Conservation (phyloP, 805 yeast genomes). For the Saccharomycopsis selenospora region DNA sequence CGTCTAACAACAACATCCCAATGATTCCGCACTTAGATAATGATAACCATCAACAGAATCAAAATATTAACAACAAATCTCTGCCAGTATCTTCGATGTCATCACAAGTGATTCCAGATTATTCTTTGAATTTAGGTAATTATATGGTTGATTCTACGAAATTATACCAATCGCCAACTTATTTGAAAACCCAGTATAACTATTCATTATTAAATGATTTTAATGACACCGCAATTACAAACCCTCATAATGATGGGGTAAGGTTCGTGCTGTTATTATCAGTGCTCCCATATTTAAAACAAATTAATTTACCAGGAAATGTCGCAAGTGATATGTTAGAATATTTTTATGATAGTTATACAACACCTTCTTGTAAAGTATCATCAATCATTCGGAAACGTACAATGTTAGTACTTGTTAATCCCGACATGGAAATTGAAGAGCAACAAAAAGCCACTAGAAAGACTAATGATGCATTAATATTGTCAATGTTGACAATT, state of each 20-base stretch:
- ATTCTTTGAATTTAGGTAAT: conserved; percentile 4
- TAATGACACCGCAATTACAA: not conserved
- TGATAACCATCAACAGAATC: too few species aligned
- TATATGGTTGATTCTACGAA: conserved; percentile 5
- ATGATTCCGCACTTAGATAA: not conserved
- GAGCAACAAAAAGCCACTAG: conserved; percentile 8
- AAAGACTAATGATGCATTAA: conserved; percentile 5
- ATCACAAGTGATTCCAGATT: conserved; percentile 6
- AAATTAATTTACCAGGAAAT: conserved; percentile 13
- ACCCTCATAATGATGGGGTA: conserved; percentile 4
- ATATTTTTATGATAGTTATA: conserved; percentile 7
- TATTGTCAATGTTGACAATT: conserved; percentile 8
- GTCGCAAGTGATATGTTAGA: conserved; percentile 18
- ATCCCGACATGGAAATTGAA: conserved; percentile 6
- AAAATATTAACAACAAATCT: too few species aligned
- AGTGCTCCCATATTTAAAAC: conserved; percentile 5
- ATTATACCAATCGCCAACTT: conserved; percentile 6
- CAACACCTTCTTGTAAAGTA: conserved; percentile 8
- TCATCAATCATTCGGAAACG: conserved; percentile 8
- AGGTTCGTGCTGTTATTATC: conserved; percentile 2
- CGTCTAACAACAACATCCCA: not conserved
- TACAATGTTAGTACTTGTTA: conserved; percentile 6
- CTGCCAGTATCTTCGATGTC: conserved; percentile 1
- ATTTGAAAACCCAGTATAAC: conserved; percentile 5
- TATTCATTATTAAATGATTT: conserved; percentile 7